phyloP scores from a whole-genome alignment of 495 filamentous ascomycete species.

The Neurospora sp. region DNA sequence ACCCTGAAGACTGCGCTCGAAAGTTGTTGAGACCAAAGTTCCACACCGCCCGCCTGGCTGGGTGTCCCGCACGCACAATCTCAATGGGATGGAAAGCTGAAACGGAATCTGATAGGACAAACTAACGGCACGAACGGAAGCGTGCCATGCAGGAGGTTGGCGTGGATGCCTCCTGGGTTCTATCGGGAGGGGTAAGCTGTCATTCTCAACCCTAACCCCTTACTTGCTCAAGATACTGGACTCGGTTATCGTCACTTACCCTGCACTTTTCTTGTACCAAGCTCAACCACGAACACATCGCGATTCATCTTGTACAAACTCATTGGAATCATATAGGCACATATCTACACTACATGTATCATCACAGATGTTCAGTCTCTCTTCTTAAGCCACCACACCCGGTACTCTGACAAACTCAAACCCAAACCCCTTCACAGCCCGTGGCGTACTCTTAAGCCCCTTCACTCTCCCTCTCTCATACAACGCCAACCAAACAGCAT shows the following conservation, averaged over 20 bases:
- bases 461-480: conserved; percentile 28
- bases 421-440: conserved; percentile 32
- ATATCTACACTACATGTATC: neutral
- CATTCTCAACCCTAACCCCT: neutral
- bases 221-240: neutral
- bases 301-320: neutral
- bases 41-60: neutral
- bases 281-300: neutral
- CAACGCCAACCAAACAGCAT: conserved; percentile 62
- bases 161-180: neutral
- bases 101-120: neutral
- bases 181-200: neutral
- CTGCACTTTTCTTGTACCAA: neutral
- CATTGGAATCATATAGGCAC: neutral
- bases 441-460: conserved; percentile 20
- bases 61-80: neutral
- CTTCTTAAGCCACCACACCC: neutral
- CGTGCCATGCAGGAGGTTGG: neutral
- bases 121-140: neutral
- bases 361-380: neutral
- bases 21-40: neutral
- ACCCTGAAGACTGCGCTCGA: neutral
- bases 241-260: neutral
- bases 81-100: neutral
- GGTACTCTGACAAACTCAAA: conserved; percentile 21